Percentiles rank a stretch among this genome's conserved stretches.
These are phyloP conservation scores for Claviceps fusiformis DNA, from an alignment of 2,329 filamentous ascomycete species.

Conservation along the genomic window DNA sequence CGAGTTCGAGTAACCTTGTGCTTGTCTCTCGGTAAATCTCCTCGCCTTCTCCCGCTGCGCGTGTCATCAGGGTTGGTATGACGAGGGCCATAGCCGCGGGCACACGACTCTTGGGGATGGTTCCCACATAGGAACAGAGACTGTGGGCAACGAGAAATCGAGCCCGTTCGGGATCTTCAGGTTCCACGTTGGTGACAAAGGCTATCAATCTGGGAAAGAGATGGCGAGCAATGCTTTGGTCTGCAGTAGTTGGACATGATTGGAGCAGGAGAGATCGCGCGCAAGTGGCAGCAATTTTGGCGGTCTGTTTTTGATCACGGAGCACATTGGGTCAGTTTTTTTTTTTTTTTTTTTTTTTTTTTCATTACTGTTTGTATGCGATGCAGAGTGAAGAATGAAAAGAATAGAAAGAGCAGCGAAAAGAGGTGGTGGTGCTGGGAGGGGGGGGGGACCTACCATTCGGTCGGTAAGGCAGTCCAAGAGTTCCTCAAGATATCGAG, in stretches of 20 bases:
- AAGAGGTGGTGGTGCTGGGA: too few relatives aligned
- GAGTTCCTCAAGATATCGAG: constrained; percentile 64
- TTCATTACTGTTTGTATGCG: too few relatives aligned
- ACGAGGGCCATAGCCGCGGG: constrained; percentile 59
- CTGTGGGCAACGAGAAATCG: constrained; percentile 59
- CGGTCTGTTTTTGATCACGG: constrained; percentile 38
- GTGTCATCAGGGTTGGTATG: constrained; percentile 60
- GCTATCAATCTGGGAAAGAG: constrained; percentile 61
- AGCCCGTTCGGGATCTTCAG: constrained; percentile 69
- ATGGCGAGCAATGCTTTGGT: constrained; percentile 60
- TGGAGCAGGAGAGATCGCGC: constrained; percentile 70
- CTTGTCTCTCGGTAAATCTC: constrained; percentile 60
- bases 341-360: background rate
- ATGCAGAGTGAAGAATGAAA: too few relatives aligned
- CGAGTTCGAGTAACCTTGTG: constrained; percentile 64
- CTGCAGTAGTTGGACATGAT: constrained; percentile 45
- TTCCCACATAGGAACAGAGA: constrained; percentile 56
- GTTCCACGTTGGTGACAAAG: constrained; percentile 57
- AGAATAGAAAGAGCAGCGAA: background rate
- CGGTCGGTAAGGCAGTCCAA: constrained; percentile 71
- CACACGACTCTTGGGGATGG: constrained; percentile 30
- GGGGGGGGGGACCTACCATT: constrained; percentile 44
- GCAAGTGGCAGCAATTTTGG: constrained; percentile 83
- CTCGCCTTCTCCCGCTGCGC: constrained; percentile 52
- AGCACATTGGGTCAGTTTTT: too few relatives aligned